A percentile compares a stretch with the other conserved stretches of the same genome.
Evolutionary conservation across 768 basidiomycete genomes (phyloP).

Genomic region (Suillus plorans): DNA sequence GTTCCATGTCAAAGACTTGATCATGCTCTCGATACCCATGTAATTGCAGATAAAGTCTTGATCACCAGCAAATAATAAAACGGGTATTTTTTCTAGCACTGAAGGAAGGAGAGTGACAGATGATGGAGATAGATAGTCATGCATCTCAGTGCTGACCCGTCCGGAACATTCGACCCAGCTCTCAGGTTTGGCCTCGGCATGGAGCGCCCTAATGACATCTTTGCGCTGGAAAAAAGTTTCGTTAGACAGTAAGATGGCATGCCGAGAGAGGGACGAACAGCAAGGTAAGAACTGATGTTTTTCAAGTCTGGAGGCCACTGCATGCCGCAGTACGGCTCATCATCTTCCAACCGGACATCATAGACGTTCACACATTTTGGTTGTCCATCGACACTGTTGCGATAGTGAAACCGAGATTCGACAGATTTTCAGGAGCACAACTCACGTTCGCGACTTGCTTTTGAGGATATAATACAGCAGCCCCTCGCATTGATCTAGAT

Average conservation of each 20-base stretch:
- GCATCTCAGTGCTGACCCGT: constrained; percentile 63
- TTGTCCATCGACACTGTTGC: constrained; percentile 61
- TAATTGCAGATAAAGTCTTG: constrained; percentile 96
- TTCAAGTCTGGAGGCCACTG: constrained; percentile 93
- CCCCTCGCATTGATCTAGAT: constrained; percentile 54
- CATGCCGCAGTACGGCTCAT: constrained; percentile 88
- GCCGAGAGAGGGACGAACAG: constrained; percentile 49
- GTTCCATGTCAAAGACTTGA: constrained; percentile 82
- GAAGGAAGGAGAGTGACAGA: constrained; percentile 75
- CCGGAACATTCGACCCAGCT: constrained; percentile 87
- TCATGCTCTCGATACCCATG: constrained; percentile 84
- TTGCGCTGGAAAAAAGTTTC: constrained; percentile 50
- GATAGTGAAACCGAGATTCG: neutral
- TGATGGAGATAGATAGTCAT: constrained; percentile 55
- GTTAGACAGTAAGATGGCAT: neutral
- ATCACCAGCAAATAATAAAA: constrained; percentile 93
- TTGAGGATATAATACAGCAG: constrained; percentile 49
- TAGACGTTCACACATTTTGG: constrained; percentile 91
- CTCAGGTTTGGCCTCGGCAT: constrained; percentile 73
- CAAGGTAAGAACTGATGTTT: constrained; percentile 74
- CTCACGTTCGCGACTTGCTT: constrained; percentile 24
- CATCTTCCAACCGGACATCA: constrained; percentile 89
- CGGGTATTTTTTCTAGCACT: constrained; percentile 74
- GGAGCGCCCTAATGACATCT: constrained; percentile 81
- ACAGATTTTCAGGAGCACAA: neutral